phyloP scores from a whole-genome alignment of 768 basidiomycete genomes.

The Grammothele lineata region DNA sequence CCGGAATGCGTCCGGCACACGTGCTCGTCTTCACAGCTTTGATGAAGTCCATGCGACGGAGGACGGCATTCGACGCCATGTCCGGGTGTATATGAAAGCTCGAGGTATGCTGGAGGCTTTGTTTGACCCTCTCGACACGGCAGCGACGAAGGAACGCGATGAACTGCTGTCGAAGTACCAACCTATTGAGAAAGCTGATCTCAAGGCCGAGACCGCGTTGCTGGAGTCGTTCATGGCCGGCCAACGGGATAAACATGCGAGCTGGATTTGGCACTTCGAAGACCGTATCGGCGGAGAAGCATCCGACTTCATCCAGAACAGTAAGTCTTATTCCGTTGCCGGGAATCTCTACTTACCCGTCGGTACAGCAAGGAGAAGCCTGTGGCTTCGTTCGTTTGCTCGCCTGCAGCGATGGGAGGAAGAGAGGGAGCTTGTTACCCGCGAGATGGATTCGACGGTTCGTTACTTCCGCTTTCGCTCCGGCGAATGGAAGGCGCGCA shows the following conservation, averaged over 20 bases:
- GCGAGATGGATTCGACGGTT: no score
- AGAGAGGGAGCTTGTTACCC: no score
- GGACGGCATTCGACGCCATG: neutral
- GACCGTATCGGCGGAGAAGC: no score
- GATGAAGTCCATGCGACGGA: neutral
- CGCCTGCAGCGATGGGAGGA: no score
- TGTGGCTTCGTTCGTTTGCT: no score
- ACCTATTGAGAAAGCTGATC: neutral
- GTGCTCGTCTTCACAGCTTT: neutral
- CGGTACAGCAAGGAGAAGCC: no score
- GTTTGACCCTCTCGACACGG: neutral
- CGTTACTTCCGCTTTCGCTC: no score
- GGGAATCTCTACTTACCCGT: no score
- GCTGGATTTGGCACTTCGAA: neutral
- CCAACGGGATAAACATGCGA: neutral
- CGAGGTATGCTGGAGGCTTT: neutral
- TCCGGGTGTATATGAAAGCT: neutral
- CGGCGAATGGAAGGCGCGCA: no score
- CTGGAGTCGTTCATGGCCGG: neutral
- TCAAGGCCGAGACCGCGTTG: neutral
- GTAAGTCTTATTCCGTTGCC: no score
- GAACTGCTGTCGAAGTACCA: neutral
- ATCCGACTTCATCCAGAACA: no score
- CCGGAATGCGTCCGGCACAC: neutral
- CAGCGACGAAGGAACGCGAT: neutral